Evolutionary conservation across 805 yeast genomes (phyloP).

Genomic region (Candida palmyrensis): DNA sequence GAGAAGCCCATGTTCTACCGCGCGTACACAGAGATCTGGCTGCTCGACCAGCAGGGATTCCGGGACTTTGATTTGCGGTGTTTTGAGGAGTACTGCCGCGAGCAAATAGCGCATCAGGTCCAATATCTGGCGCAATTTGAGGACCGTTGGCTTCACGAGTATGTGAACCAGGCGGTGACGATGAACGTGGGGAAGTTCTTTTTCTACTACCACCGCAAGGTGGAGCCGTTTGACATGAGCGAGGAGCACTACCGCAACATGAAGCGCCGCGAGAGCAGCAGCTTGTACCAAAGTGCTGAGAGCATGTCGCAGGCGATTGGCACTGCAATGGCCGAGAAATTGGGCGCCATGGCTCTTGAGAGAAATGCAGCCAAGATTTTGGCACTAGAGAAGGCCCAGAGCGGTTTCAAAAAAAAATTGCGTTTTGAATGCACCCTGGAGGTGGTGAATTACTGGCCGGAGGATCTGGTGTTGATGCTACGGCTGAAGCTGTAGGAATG

Average conservation of each 20-base stretch:
- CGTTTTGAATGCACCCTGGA: constrained; percentile 2
- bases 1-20: constrained; percentile 13
- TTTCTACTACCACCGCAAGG: constrained; percentile 5
- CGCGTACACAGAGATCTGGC: constrained; percentile 15
- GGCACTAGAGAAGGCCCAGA: no score
- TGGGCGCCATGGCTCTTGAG: no score
- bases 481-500: no score
- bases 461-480: constrained; percentile 1
- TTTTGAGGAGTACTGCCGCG: constrained; percentile 10
- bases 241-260: constrained; percentile 4
- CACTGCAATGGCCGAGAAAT: no score
- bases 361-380: no score
- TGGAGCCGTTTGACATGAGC: constrained; percentile 1
- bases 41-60: constrained; percentile 9
- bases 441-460: background rate
- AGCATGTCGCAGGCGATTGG: no score
- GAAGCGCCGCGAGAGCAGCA: constrained; percentile 3
- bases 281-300: constrained; percentile 1
- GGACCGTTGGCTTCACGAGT: constrained; percentile 5
- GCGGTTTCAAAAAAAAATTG: no score
- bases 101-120: no score
- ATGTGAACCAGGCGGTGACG: constrained; percentile 10
- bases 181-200: constrained; percentile 17
- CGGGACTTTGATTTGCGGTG: constrained; percentile 10
- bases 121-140: constrained; percentile 7